Conservation (phyloP, 2,329 filamentous ascomycete species). For the Cercospora sojina region DNA sequence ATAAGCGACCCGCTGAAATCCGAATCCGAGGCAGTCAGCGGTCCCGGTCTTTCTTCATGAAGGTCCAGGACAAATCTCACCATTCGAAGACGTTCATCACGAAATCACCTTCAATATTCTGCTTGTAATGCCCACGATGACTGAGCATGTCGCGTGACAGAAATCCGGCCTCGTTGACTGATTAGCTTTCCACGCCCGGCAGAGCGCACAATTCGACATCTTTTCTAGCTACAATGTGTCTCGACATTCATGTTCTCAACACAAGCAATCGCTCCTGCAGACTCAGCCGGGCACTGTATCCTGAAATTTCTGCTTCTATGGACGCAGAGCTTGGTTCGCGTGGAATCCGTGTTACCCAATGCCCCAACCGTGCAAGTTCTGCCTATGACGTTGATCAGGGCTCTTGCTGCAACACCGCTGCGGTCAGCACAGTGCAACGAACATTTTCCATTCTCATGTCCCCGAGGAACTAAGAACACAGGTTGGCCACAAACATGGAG, state of each 20-base stretch:
- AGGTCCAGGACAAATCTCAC: background rate
- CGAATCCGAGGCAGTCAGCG: background rate
- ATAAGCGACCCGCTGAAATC: background rate
- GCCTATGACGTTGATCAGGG: background rate
- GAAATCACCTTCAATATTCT: background rate
- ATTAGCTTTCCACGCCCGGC: background rate
- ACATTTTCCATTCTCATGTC: background rate
- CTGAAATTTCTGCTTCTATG: background rate
- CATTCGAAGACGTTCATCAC: background rate
- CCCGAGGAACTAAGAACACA: background rate
- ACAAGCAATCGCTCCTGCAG: background rate
- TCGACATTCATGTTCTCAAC: background rate
- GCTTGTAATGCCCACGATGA: background rate
- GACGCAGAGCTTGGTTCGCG: background rate
- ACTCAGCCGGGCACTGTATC: background rate
- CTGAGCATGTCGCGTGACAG: background rate
- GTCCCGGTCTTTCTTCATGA: background rate
- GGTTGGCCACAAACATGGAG: slow-evolving; percentile 29
- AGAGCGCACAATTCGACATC: background rate
- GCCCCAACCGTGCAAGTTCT: background rate
- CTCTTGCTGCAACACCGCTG: background rate
- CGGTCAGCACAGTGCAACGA: background rate
- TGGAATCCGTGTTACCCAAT: too few species aligned
- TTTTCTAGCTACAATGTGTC: background rate
- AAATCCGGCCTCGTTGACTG: background rate